Conservation (phyloP, 768 basidiomycete genomes). For the Epithele typhae region DNA sequence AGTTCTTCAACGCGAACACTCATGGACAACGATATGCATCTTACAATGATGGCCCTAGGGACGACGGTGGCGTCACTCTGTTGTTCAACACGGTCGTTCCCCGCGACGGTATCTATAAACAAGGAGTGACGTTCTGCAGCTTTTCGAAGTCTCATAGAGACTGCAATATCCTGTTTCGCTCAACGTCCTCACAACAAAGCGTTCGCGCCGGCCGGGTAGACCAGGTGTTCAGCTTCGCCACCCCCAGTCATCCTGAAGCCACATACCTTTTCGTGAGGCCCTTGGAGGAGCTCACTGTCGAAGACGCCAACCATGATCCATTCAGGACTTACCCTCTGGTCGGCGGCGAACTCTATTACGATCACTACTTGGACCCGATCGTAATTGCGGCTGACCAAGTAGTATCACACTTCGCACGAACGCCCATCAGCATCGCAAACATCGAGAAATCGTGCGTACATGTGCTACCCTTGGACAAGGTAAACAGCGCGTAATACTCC, state of each 20-base stretch:
- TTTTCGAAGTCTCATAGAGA: neutral
- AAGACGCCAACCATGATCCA: neutral
- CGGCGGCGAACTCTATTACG: slow-evolving; percentile 1
- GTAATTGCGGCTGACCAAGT: neutral
- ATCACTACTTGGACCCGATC: neutral
- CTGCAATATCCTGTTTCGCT: neutral
- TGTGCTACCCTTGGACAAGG: slow-evolving; percentile 2
- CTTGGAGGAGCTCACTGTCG: neutral
- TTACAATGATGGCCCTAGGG: neutral
- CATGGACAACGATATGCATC: neutral
- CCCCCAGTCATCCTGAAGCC: neutral
- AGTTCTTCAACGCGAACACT: neutral
- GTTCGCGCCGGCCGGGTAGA: neutral
- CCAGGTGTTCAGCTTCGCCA: neutral
- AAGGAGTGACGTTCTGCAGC: neutral
- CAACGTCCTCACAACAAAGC: neutral
- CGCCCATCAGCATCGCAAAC: neutral
- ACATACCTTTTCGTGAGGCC: neutral
- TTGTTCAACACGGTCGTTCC: neutral
- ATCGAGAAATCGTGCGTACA: neutral
- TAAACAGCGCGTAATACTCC: too few relatives aligned
- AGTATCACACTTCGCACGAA: slow-evolving; percentile 2
- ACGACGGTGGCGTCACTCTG: neutral
- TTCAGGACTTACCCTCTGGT: neutral
- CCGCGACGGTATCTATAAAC: neutral